Conservation (phyloP, 1,284 basidiomycete genomes). For the Leccinum griseonigrum region DNA sequence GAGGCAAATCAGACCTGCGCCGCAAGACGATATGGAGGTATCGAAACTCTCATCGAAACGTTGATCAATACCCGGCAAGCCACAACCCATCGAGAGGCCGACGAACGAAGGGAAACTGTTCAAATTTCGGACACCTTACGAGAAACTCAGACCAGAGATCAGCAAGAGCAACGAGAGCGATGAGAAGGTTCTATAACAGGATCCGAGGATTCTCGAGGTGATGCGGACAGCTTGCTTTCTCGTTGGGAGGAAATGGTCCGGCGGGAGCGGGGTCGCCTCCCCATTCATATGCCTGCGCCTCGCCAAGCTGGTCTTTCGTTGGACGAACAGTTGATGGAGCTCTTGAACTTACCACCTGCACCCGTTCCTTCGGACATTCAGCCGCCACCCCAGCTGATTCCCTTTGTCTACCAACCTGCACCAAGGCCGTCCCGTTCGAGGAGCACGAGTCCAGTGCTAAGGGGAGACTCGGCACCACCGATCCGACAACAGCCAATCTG, state of each 20-base stretch:
- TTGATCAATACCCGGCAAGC: constrained; percentile 12
- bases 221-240: constrained; percentile 28
- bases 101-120: constrained; percentile 18
- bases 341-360: constrained; percentile 45
- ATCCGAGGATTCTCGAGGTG: constrained; percentile 26
- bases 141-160: constrained; percentile 4
- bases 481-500: constrained; percentile 16
- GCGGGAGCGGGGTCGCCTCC: constrained; percentile 25
- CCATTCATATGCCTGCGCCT: constrained; percentile 42
- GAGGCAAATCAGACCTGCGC: constrained; percentile 23
- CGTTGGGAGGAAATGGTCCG: constrained; percentile 21
- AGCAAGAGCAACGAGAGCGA: background rate
- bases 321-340: constrained; percentile 58
- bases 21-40: constrained; percentile 37
- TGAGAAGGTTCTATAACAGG: constrained; percentile 24
- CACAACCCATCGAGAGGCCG: background rate
- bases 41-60: constrained; percentile 45
- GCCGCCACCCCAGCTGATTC: constrained; percentile 51
- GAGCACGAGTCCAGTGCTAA: constrained; percentile 39
- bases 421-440: constrained; percentile 41
- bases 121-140: constrained; percentile 10
- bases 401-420: constrained; percentile 52
- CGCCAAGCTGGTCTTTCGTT: constrained; percentile 47
- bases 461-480: constrained; percentile 23
- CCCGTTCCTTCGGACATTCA: constrained; percentile 42